Conservation (phyloP, 23 red algal genomes). For the Gracilaria vermiculophylla region DNA sequence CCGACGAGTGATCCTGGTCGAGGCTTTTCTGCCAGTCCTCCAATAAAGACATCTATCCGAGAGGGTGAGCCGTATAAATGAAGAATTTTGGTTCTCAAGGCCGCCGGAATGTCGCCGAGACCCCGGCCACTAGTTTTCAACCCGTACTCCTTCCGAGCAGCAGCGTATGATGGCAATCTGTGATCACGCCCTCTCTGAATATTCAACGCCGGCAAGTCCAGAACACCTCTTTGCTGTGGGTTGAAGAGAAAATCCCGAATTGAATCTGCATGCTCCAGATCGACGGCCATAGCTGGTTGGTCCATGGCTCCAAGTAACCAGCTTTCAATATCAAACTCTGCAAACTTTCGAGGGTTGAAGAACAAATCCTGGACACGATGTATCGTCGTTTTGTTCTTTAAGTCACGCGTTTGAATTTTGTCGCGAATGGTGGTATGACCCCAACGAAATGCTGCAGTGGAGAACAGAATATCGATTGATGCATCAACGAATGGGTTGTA, state of each 20-base stretch:
- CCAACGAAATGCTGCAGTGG: slow-evolving; percentile 58
- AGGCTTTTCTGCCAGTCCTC: slow-evolving; percentile 52
- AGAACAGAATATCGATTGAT: slow-evolving; percentile 38
- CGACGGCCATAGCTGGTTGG: slow-evolving; percentile 26
- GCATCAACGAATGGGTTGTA: slow-evolving; percentile 55
- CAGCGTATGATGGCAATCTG: slow-evolving; percentile 19
- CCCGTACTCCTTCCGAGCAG: slow-evolving; percentile 15
- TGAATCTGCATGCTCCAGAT: slow-evolving; percentile 43
- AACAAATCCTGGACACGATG: slow-evolving; percentile 41
- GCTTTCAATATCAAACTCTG: slow-evolving; percentile 35
- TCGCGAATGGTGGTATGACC: slow-evolving; percentile 64
- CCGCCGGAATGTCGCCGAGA: slow-evolving; percentile 23
- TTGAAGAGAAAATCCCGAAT: slow-evolving; percentile 67
- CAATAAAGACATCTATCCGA: slow-evolving; percentile 61
- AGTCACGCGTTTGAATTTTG: background rate
- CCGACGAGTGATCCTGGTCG: slow-evolving; percentile 46
- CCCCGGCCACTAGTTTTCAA: slow-evolving; percentile 8
- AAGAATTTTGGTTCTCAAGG: background rate
- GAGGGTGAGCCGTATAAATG: slow-evolving; percentile 16
- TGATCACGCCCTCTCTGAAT: slow-evolving; percentile 65
- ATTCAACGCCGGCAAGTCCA: slow-evolving; percentile 68
- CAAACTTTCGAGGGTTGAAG: slow-evolving; percentile 28
- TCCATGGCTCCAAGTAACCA: slow-evolving; percentile 39
- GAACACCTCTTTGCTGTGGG: background rate
- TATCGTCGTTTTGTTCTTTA: background rate